These are phyloP conservation scores for Cronartium ribicola DNA, from an alignment of 1,284 basidiomycete genomes.

Conservation along the genomic window DNA sequence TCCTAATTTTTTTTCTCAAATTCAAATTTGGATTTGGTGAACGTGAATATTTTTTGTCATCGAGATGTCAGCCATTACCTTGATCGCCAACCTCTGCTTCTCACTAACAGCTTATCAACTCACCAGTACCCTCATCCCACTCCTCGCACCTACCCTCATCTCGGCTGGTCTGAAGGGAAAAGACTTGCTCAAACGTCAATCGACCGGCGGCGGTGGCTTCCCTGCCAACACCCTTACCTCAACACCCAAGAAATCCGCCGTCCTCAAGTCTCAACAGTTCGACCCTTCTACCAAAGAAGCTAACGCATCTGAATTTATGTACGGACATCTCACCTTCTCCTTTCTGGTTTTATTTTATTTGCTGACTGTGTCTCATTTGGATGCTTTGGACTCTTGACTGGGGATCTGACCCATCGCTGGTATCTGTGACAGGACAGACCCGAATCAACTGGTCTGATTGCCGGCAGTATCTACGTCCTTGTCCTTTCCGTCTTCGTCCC, in stretches of 20 bases:
- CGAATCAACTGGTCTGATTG: conserved; percentile 85
- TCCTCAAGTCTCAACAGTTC: not conserved
- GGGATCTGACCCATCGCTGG: no score
- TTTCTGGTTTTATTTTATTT: not conserved
- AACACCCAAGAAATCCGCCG: not conserved
- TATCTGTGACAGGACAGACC: conserved; percentile 60
- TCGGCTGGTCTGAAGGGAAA: conserved; percentile 65
- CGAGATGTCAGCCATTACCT: conserved; percentile 11
- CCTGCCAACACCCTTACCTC: not conserved
- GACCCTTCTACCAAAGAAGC: not conserved
- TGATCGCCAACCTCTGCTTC: conserved; percentile 5
- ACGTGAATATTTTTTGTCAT: not conserved
- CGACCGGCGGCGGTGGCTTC: conserved; percentile 27
- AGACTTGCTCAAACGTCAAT: conserved; percentile 67
- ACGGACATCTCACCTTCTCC: not conserved
- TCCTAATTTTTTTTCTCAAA: not conserved
- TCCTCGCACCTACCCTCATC: conserved; percentile 17
- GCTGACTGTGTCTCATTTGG: conserved; percentile 7
- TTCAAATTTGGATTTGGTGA: not conserved
- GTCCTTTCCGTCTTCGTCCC: conserved; percentile 49
- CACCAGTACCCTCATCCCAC: conserved; percentile 32
- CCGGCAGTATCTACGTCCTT: conserved; percentile 81
- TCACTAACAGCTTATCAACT: conserved; percentile 20
- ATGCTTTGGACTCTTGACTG: conserved; percentile 1
- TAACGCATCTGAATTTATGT: conserved; percentile 8